phyloP scores from a whole-genome alignment of 1,284 basidiomycete species.

The Gymnopus androsaceus region DNA sequence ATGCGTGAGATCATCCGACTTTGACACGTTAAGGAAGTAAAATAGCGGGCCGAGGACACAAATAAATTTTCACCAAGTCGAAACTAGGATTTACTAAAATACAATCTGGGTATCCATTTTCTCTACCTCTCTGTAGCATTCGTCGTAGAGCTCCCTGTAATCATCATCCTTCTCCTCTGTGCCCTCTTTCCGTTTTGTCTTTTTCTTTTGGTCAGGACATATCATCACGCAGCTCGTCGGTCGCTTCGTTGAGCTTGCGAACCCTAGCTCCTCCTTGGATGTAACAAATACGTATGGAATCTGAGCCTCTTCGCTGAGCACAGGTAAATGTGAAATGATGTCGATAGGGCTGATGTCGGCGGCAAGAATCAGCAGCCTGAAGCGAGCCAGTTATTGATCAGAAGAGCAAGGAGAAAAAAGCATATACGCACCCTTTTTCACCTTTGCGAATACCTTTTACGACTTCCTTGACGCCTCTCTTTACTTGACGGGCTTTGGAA shows the following conservation, averaged over 20 bases:
- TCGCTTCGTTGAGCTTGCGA: slow-evolving; percentile 94
- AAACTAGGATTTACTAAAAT: slow-evolving; percentile 44
- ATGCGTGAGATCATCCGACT: slow-evolving; percentile 18
- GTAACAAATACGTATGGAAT: slow-evolving; percentile 91
- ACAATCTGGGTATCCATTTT: slow-evolving; percentile 75
- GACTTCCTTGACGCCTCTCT: slow-evolving; percentile 95
- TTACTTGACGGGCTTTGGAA: slow-evolving; percentile 89
- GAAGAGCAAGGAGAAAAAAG: slow-evolving; percentile 1
- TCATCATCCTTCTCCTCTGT: slow-evolving; percentile 76
- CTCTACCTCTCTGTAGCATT: slow-evolving; percentile 84
- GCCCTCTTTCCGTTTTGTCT: slow-evolving; percentile 64
- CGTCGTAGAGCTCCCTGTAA: slow-evolving; percentile 82
- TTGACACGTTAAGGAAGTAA: not conserved
- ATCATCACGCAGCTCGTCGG: slow-evolving; percentile 98
- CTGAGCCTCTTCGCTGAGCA: slow-evolving; percentile 92
- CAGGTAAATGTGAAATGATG: slow-evolving; percentile 95
- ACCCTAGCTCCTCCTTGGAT: slow-evolving; percentile 93
- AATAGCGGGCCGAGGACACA: slow-evolving; percentile 2
- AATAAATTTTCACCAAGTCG: not conserved
- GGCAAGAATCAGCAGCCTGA: slow-evolving; percentile 87
- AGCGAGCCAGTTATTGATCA: slow-evolving; percentile 11
- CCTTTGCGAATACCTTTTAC: slow-evolving; percentile 95
- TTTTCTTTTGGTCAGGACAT: slow-evolving; percentile 77
- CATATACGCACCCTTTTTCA: slow-evolving; percentile 78
- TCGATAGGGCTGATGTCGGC: slow-evolving; percentile 98